Evolutionary conservation across 2,329 filamentous ascomycete genomes (phyloP), one percentile per base, ranked within the genome.

Genomic region (Botryotinia narcissicola): DNA sequence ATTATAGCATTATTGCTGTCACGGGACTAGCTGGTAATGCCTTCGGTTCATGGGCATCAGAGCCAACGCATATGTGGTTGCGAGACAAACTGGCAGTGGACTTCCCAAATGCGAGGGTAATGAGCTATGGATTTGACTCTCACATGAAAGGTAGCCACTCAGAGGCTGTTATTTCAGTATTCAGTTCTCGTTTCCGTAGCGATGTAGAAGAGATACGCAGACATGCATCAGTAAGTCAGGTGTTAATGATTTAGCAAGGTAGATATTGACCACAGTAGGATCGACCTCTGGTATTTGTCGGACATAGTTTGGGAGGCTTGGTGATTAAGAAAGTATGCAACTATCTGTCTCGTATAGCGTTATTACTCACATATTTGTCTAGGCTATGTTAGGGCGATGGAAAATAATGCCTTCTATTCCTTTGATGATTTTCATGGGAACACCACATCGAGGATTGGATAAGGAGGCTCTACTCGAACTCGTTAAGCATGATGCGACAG

Each of bases 1-100:
- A 20, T 9, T 42, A 29, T 60, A 75, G 72, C 20, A 70, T 75
- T n/a, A 80, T 85, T 42, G 83, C 83, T 9, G 82, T 85, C 46
- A 83, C 84, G 76, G 83, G 83, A 25, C 80, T 84, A 22, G 82
- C 82, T 75, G 83, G 83, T 22, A 75, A 84, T 73, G 79, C 81
- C 9, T 78, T 80, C 42, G 78, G 78, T 42, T 83, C 83, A 63
- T 85, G 83, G 82, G 82, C 81, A n/a, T 63, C 69, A 10, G 78
- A 80, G 29, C 76, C 79, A 62, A 78, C 77, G 6, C 76, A 80
- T 44, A 81, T 77, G 75, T 84, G 83, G 83, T 78, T 84, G n/a
- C 78, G 75, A 44, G 76, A 81, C 51, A 75, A 83, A 37, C 77
- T 84, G 37, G 82, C 82, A 29, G 78, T 74, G 54, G 78, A 82